Conservation (phyloP, 2,329 filamentous ascomycete species). For the Massarina eburnea region DNA sequence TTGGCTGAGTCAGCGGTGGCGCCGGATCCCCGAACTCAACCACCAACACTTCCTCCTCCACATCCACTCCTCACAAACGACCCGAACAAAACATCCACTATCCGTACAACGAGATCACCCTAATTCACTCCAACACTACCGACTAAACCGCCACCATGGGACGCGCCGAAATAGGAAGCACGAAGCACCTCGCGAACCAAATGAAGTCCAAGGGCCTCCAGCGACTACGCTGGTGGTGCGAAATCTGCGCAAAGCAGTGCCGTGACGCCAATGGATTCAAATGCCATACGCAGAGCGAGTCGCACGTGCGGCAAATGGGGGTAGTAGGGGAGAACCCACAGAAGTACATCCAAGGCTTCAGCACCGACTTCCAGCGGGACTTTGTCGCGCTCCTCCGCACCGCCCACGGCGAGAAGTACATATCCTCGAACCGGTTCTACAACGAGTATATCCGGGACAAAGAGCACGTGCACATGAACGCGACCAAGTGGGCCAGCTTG, state of each 20-base stretch:
- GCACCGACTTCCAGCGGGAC: constrained; percentile 76
- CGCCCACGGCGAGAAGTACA: constrained; percentile 84
- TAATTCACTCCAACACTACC: background rate
- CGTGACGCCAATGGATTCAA: constrained; percentile 75
- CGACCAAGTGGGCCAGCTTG: constrained; percentile 83
- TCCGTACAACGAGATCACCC: background rate
- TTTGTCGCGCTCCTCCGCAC: constrained; percentile 78
- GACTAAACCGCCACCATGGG: constrained; percentile 61
- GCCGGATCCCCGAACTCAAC: no score
- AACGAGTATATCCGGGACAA: constrained; percentile 80
- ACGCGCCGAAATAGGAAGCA: constrained; percentile 86
- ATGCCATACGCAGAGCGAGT: constrained; percentile 78
- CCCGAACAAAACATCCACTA: background rate
- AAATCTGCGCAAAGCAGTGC: constrained; percentile 73
- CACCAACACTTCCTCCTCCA: no score
- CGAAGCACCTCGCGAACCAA: constrained; percentile 88
- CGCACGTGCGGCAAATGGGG: constrained; percentile 87
- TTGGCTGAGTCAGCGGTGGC: no score
- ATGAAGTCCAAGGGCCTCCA: constrained; percentile 68
- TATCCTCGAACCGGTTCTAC: constrained; percentile 91
- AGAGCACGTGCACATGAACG: constrained; percentile 86
- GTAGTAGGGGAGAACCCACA: constrained; percentile 84
- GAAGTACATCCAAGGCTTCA: constrained; percentile 81
- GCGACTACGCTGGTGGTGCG: constrained; percentile 89
- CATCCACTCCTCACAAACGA: no score